Evolutionary conservation across 2,329 filamentous ascomycete species (phyloP).

Genomic region (Aureobasidium musti): DNA sequence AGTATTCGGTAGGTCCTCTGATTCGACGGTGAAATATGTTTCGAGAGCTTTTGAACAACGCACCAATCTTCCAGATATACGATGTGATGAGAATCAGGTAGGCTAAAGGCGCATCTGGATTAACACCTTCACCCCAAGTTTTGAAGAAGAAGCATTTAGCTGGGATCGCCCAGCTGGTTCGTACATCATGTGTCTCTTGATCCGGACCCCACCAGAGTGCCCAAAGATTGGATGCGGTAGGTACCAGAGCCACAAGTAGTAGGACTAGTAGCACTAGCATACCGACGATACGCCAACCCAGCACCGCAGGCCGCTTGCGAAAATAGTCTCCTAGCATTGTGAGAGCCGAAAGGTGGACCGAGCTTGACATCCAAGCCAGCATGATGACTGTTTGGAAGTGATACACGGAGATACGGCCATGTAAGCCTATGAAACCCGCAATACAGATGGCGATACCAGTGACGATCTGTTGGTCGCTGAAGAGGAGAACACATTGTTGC

Average conservation of each 20-base stretch:
- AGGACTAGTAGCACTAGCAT: conserved; percentile 35
- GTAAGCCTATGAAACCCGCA: conserved; percentile 34
- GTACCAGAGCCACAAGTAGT: conserved; percentile 34
- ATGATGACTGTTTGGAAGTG: conserved; percentile 38
- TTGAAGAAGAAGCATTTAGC: conserved; percentile 27
- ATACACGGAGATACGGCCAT: conserved; percentile 36
- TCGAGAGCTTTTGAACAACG: conserved; percentile 32
- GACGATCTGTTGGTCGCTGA: conserved; percentile 41
- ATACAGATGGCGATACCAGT: conserved; percentile 37
- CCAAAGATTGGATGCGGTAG: conserved; percentile 34
- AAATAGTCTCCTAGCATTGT: conserved; percentile 33
- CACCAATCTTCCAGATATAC: conserved; percentile 38
- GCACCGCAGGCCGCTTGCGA: conserved; percentile 26
- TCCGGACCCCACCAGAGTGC: conserved; percentile 7
- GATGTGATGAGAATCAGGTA: conserved; percentile 35
- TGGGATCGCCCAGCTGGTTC: conserved; percentile 28
- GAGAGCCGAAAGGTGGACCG: conserved; percentile 37
- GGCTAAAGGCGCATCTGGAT: conserved; percentile 33
- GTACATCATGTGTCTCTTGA: background rate
- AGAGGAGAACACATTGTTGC: conserved; percentile 31
- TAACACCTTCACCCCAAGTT: conserved; percentile 31
- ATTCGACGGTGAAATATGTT: conserved; percentile 31
- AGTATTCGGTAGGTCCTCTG: conserved; percentile 30
- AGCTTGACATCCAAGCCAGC: conserved; percentile 39
- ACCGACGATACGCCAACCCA: conserved; percentile 34